These are phyloP conservation scores for Malassezia obtusa DNA, from an alignment of 1,284 basidiomycete genomes.

Conservation along the genomic window DNA sequence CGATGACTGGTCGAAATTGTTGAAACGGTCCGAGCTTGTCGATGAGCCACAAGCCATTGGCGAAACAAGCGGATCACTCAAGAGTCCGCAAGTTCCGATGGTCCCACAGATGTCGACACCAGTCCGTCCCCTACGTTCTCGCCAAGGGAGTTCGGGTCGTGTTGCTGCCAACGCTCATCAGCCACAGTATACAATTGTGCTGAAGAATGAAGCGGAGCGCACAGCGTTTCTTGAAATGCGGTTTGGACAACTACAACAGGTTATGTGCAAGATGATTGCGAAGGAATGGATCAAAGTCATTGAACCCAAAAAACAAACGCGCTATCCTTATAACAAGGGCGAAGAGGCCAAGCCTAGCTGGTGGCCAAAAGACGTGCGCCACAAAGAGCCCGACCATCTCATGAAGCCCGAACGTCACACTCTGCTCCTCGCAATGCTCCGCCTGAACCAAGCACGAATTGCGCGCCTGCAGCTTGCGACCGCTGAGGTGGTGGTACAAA, in stretches of 20 bases:
- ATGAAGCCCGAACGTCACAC: slow-evolving; percentile 50
- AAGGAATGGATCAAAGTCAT: slow-evolving; percentile 52
- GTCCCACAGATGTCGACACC: background rate
- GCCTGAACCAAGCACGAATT: slow-evolving; percentile 48
- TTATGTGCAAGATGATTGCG: slow-evolving; percentile 53
- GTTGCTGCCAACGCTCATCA: slow-evolving; percentile 5
- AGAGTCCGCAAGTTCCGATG: background rate
- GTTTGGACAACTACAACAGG: slow-evolving; percentile 51
- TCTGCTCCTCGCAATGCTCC: slow-evolving; percentile 51
- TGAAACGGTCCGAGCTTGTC: background rate
- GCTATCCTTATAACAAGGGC: slow-evolving; percentile 53
- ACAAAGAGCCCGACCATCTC: slow-evolving; percentile 55
- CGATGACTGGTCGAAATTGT: background rate
- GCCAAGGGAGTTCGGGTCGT: background rate
- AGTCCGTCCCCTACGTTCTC: background rate
- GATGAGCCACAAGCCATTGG: background rate
- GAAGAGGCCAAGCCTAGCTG: slow-evolving; percentile 52
- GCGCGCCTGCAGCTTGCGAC: slow-evolving; percentile 52
- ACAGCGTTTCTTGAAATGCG: slow-evolving; percentile 44
- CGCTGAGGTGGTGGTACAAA: slow-evolving; percentile 51
- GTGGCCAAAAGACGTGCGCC: slow-evolving; percentile 53
- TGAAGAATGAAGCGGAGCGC: slow-evolving; percentile 20
- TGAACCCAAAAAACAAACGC: slow-evolving; percentile 55
- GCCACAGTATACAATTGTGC: slow-evolving; percentile 3
- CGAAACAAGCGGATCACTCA: background rate